Conservation (phyloP, 768 basidiomycete species). For the Brasilioporus rufonigricans region DNA sequence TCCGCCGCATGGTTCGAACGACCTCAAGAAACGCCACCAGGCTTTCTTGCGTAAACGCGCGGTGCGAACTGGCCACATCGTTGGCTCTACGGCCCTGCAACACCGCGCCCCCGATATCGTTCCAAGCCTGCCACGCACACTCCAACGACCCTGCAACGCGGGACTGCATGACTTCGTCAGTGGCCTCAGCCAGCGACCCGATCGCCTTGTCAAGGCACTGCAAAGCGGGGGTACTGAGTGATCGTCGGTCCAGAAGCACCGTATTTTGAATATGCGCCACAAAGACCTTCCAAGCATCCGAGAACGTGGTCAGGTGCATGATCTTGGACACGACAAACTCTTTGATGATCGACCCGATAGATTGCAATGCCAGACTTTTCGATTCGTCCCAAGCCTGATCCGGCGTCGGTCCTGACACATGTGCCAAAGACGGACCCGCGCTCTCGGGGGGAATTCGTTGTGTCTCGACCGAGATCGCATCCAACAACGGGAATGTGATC, state of each 20-base stretch:
- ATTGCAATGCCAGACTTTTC: conserved; percentile 80
- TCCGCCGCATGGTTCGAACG: conserved; percentile 55
- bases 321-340: conserved; percentile 77
- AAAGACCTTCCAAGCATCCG: conserved; percentile 71
- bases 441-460: conserved; percentile 33
- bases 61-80: conserved; percentile 7
- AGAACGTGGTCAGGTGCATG: conserved; percentile 67
- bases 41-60: conserved; percentile 62
- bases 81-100: conserved; percentile 25
- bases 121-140: conserved; percentile 68
- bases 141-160: conserved; percentile 51
- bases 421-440: conserved; percentile 4
- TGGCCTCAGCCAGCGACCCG: conserved; percentile 47
- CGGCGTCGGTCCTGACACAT: conserved; percentile 13
- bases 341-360: conserved; percentile 78
- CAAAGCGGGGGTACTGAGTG: conserved; percentile 79
- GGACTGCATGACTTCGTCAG: conserved; percentile 30
- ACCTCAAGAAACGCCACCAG: conserved; percentile 79
- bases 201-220: conserved; percentile 81
- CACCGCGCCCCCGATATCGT: conserved; percentile 59
- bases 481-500: conserved; percentile 83
- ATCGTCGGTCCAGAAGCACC: conserved; percentile 63
- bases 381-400: conserved; percentile 80
- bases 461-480: conserved; percentile 60
- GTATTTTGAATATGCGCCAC: conserved; percentile 68